Base-by-base conservation (phyloP, 768 basidiomycete species). In the Rhodocollybia butyracea region DNA sequence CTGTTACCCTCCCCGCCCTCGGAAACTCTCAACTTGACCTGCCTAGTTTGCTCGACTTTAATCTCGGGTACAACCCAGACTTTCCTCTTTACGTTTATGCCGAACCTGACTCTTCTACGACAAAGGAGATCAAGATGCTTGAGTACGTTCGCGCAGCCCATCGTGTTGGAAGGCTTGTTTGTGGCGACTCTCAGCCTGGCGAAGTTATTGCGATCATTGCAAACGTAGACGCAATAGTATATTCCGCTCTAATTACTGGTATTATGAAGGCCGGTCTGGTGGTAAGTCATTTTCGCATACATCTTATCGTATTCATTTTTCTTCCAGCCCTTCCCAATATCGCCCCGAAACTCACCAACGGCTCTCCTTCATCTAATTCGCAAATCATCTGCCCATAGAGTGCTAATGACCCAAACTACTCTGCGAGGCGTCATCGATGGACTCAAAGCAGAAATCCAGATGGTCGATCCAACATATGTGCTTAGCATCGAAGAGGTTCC, bases 341-440 rank as follows among this genome's bases (percentile, higher is more conserved):
- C 72, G 1, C 72, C 70, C n/a, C 62, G 73, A 11, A 74, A 74
- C 55, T 70, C 71, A 5, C 46, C 68, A 0, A 53, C 70, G 2
- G 74, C 72, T 4, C 62, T 76, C 3, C 50, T 64, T 10, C 57
- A 71, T 34, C 62, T 76, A 51, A 56, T 76, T 34, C 58, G 57
- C 40, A 63, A 65, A 55, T 63, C 69, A 0, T 65, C 62, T 5
- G 73, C 70, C 26, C 67, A 59, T 41, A 64, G 66, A 48, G 21
- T 76, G 47, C 56, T 77, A 5, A 51, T 66, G 3, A 70, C 73
- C 0, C 61, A 62, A 8, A 51, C 51, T 12, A 66, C 67, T 0
- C 55, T 72, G 1, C 48, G 47, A 6, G 2, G 51, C 1, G 63
- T 76, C 1, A 11, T 70, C 1, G 56, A 64, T 8, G 60, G 59